Evolutionary conservation across 805 yeast genomes (phyloP).

Genomic region (Hanseniaspora nectarophila): DNA sequence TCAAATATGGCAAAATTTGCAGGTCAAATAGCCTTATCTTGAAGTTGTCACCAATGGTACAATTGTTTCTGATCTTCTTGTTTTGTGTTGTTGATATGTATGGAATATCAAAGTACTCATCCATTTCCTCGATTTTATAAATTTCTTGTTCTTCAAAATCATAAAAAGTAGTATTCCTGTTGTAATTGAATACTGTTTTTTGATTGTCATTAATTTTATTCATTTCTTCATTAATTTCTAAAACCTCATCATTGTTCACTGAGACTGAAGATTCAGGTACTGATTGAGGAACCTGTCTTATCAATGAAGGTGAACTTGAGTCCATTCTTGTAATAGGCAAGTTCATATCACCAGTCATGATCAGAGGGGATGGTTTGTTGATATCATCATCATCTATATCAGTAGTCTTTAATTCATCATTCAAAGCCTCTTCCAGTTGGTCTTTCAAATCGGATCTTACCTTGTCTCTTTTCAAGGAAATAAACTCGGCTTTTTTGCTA

Average conservation of each 20-base stretch:
- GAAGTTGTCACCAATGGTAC: conserved; percentile 77
- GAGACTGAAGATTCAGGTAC: conserved; percentile 1
- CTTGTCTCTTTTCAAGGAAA: conserved; percentile 56
- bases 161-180: conserved; percentile 25
- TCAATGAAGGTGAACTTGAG: not conserved
- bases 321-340: not conserved
- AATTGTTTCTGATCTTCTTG: conserved; percentile 37
- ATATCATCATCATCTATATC: conserved; percentile 16
- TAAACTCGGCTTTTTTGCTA: conserved; percentile 56
- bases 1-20: conserved; percentile 52
- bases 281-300: conserved; percentile 5
- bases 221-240: not conserved
- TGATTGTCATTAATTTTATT: conserved; percentile 15
- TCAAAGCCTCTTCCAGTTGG: conserved; percentile 28
- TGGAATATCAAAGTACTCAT: conserved; percentile 27
- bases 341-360: not conserved
- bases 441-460: conserved; percentile 45
- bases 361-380: not conserved
- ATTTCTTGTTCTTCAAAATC: conserved; percentile 22
- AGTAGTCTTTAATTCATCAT: conserved; percentile 23
- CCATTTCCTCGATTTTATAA: conserved; percentile 22
- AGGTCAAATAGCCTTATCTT: conserved; percentile 74
- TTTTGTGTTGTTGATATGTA: conserved; percentile 33
- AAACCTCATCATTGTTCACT: not conserved
- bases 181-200: conserved; percentile 22